Evolutionary conservation across 2,329 filamentous ascomycete species (phyloP).

Genomic region (Clathrospora elynae): DNA sequence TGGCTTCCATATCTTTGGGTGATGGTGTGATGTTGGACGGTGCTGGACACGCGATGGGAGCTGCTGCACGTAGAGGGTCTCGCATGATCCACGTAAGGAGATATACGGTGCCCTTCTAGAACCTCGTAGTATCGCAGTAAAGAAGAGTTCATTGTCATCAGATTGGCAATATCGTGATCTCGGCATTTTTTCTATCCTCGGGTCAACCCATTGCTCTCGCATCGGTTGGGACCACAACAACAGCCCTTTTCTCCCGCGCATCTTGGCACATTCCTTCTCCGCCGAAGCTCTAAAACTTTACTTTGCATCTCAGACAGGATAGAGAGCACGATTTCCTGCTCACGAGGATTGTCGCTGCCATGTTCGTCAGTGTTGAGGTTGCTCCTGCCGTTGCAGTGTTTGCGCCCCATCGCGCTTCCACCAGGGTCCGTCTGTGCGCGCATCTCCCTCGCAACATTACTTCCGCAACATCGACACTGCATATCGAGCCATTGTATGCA

Average conservation of each 20-base stretch:
- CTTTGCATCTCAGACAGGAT: constrained; percentile 1
- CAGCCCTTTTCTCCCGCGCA: constrained; percentile 3
- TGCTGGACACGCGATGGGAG: neutral
- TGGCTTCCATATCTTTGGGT: neutral
- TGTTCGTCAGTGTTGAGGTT: constrained; percentile 17
- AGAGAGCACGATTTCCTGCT: constrained; percentile 16
- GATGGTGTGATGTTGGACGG: neutral
- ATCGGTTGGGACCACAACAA: constrained; percentile 11
- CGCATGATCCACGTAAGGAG: neutral
- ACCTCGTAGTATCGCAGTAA: neutral
- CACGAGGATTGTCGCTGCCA: constrained; percentile 17
- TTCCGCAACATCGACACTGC: constrained; percentile 17
- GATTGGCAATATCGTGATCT: neutral
- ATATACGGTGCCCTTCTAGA: neutral
- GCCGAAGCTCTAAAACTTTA: neutral
- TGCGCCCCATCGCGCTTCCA: constrained; percentile 24
- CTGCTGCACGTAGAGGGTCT: neutral
- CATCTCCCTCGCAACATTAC: constrained; percentile 12
- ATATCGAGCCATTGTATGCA: constrained; percentile 34
- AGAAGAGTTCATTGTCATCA: too few species aligned
- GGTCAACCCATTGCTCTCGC: constrained; percentile 19
- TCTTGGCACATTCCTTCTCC: constrained; percentile 18
- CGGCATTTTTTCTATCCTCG: constrained; percentile 7
- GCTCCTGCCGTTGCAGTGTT: constrained; percentile 30
- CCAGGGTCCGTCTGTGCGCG: constrained; percentile 26